Conservation (phyloP, 2,329 filamentous ascomycete genomes). For the Coniochaeta sp. region DNA sequence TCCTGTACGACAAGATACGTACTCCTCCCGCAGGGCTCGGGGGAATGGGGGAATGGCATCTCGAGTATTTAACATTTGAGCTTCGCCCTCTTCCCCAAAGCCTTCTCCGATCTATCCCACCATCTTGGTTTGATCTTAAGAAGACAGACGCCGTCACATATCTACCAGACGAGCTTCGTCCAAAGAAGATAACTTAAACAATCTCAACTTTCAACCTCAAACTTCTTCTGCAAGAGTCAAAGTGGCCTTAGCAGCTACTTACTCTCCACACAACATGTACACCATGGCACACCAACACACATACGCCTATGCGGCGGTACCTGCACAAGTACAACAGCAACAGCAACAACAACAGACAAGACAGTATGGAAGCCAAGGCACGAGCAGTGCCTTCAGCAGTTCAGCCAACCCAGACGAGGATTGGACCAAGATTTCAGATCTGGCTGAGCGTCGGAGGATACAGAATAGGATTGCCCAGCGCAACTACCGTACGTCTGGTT, state of each 20-base stretch:
- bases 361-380: constrained; percentile 66
- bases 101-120: constrained; percentile 4
- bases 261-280: constrained; percentile 25
- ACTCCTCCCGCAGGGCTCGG: not conserved
- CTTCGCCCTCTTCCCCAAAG: constrained; percentile 3
- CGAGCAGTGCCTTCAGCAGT: constrained; percentile 89
- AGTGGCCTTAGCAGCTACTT: not conserved
- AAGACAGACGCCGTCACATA: not conserved
- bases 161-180: not conserved
- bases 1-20: not conserved
- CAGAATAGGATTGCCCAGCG: constrained; percentile 97
- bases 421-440: constrained; percentile 98
- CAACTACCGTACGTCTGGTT: constrained; percentile 68
- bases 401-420: constrained; percentile 95
- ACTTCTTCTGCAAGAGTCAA: not conserved
- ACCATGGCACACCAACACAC: constrained; percentile 31
- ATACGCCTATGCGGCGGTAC: constrained; percentile 29
- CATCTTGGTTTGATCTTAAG: constrained; percentile 1
- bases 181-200: not conserved
- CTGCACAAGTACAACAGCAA: constrained; percentile 13
- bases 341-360: constrained; percentile 34
- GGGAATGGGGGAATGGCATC: not conserved
- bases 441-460: constrained; percentile 87
- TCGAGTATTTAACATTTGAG: constrained; percentile 5
- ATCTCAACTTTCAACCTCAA: not conserved